Conservation (phyloP, 2,329 filamentous ascomycete species). For the Phialophora chinensis region DNA sequence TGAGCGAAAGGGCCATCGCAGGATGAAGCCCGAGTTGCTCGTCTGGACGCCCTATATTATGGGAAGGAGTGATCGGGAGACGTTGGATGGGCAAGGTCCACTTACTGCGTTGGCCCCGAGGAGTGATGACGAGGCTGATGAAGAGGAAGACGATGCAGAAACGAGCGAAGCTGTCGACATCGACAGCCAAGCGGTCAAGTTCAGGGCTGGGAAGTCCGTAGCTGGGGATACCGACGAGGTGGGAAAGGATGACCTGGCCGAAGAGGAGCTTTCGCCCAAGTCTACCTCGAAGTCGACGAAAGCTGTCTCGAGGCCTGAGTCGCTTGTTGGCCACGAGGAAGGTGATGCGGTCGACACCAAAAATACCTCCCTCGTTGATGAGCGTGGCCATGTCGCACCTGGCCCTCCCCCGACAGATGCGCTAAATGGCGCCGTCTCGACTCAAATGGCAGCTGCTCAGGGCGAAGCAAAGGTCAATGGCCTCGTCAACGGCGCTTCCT, state of each 20-base stretch:
- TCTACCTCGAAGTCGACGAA: conserved; percentile 20
- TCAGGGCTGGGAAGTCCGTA: conserved; percentile 35
- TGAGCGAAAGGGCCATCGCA: conserved; percentile 86
- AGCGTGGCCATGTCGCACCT: conserved; percentile 34
- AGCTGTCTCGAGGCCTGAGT: conserved; percentile 19
- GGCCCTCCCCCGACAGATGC: conserved; percentile 37
- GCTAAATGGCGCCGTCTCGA: conserved; percentile 28
- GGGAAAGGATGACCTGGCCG: conserved; percentile 18
- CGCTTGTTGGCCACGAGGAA: conserved; percentile 15
- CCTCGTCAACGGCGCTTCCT: conserved; percentile 28
- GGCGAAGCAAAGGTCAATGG: conserved; percentile 30
- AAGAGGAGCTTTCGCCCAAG: conserved; percentile 25
- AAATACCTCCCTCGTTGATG: conserved; percentile 30
- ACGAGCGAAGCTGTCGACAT: conserved; percentile 39
- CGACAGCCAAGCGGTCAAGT: conserved; percentile 32
- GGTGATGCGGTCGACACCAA: conserved; percentile 16
- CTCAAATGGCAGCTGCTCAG: conserved; percentile 8
- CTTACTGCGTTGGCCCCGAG: conserved; percentile 86
- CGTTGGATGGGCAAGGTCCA: conserved; percentile 77
- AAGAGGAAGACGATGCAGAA: conserved; percentile 49
- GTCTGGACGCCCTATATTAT: conserved; percentile 98
- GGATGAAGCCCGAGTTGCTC: conserved; percentile 77
- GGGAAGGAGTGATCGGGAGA: conserved; percentile 81
- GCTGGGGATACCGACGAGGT: conserved; percentile 41
- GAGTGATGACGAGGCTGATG: conserved; percentile 62